Conservation (phyloP, 345 rosid species). For the Murraya paniculata region DNA sequence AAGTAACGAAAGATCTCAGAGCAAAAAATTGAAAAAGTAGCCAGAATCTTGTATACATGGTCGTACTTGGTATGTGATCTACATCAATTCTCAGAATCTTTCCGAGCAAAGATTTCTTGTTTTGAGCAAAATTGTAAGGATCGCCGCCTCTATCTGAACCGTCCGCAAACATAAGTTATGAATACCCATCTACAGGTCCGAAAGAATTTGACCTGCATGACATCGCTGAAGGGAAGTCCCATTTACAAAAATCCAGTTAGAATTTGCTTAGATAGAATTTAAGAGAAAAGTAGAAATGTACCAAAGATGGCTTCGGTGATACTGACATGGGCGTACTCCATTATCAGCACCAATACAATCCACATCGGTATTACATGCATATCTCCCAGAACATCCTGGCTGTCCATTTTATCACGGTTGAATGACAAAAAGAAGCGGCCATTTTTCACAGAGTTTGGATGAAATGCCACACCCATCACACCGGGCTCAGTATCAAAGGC, state of each 20-base stretch:
- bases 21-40: neutral
- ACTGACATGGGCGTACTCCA: constrained; percentile 34
- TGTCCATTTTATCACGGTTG: constrained; percentile 41
- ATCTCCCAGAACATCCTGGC: constrained; percentile 37
- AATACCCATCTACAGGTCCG: constrained; percentile 50
- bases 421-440: constrained; percentile 41
- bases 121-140: constrained; percentile 45
- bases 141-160: constrained; percentile 37
- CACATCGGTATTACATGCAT: constrained; percentile 40
- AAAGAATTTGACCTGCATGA: constrained; percentile 57
- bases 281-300: constrained; percentile 3
- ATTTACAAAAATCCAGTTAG: constrained; percentile 9
- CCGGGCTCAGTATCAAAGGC: constrained; percentile 25
- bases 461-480: constrained; percentile 47
- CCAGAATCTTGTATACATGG: neutral
- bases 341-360: constrained; percentile 32
- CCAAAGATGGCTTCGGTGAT: constrained; percentile 31
- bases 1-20: neutral
- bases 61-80: constrained; percentile 37
- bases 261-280: neutral
- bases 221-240: constrained; percentile 43
- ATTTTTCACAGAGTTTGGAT: constrained; percentile 36
- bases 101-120: constrained; percentile 54
- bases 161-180: constrained; percentile 58
- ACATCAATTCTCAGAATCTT: constrained; percentile 57